A percentile compares a stretch with the other conserved stretches of the same genome.
Evolutionary conservation across 2,329 filamentous ascomycete species (phyloP).

Genomic region (Aspergillus oerlinghausenensis): DNA sequence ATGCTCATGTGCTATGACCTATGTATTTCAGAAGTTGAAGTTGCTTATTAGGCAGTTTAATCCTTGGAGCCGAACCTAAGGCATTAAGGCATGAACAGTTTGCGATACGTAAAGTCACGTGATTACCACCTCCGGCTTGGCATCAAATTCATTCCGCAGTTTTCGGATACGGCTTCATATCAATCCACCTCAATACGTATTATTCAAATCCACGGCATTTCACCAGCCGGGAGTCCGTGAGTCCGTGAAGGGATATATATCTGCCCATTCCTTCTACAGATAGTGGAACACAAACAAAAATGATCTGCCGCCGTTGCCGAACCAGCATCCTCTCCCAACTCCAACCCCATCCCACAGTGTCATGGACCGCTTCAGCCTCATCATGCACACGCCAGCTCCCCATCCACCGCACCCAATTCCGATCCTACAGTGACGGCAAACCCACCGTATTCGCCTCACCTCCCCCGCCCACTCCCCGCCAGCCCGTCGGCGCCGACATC

Average conservation of each 20-base stretch:
- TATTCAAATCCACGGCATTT: not conserved
- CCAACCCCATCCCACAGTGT: conserved; percentile 25
- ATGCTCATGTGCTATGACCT: too few species aligned
- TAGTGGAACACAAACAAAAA: conserved; percentile 8
- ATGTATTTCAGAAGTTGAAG: too few species aligned
- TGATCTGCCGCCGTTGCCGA: conserved; percentile 42
- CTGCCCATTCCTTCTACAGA: not conserved
- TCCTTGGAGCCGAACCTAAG: too few species aligned
- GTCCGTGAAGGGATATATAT: not conserved
- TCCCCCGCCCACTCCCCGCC: conserved; percentile 29
- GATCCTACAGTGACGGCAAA: conserved; percentile 31
- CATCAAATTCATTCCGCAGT: conserved; percentile 34
- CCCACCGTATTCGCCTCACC: conserved; percentile 24
- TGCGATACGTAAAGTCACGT: conserved; percentile 17
- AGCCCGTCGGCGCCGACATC: conserved; percentile 27
- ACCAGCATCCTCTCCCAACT: conserved; percentile 37
- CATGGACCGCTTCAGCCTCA: conserved; percentile 24
- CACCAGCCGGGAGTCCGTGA: not conserved
- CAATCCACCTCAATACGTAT: conserved; percentile 6
- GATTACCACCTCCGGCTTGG: conserved; percentile 28
- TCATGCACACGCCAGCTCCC: conserved; percentile 26
- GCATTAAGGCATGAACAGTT: too few species aligned
- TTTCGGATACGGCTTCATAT: conserved; percentile 21
- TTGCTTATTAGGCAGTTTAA: too few species aligned
- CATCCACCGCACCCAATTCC: conserved; percentile 26